phyloP scores from a whole-genome alignment of 2,329 filamentous ascomycete genomes.

The Stachybotrys chartarum region DNA sequence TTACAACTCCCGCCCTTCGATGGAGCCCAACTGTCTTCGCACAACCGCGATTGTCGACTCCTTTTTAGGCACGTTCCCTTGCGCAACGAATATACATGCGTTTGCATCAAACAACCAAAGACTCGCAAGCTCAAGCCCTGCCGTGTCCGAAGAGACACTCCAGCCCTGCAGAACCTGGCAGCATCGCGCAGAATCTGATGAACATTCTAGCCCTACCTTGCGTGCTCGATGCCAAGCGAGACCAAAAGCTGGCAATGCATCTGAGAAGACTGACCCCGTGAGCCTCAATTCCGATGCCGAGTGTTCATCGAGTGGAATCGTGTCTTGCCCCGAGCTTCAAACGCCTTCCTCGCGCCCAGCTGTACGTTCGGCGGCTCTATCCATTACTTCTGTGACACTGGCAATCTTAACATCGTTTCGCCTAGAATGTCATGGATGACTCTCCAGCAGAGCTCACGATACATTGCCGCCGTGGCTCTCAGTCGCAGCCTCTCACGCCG shows the following conservation, averaged over 20 bases:
- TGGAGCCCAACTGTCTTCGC: neutral
- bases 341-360: neutral
- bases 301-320: neutral
- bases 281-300: neutral
- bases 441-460: neutral
- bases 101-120: neutral
- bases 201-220: neutral
- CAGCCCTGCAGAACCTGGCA: neutral
- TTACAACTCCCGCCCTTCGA: neutral
- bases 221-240: neutral
- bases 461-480: slow-evolving; percentile 7
- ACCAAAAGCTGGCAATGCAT: neutral
- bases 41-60: neutral
- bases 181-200: neutral
- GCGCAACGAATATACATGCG: neutral
- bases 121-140: neutral
- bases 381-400: neutral
- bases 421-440: neutral
- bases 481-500: slow-evolving; percentile 17
- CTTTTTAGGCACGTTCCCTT: neutral
- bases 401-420: neutral
- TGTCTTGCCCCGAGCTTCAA: neutral
- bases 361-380: neutral
- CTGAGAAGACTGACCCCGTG: neutral
- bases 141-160: neutral